phyloP scores from a whole-genome alignment of 2,329 filamentous ascomycete genomes.

The Simplicillium sp. region DNA sequence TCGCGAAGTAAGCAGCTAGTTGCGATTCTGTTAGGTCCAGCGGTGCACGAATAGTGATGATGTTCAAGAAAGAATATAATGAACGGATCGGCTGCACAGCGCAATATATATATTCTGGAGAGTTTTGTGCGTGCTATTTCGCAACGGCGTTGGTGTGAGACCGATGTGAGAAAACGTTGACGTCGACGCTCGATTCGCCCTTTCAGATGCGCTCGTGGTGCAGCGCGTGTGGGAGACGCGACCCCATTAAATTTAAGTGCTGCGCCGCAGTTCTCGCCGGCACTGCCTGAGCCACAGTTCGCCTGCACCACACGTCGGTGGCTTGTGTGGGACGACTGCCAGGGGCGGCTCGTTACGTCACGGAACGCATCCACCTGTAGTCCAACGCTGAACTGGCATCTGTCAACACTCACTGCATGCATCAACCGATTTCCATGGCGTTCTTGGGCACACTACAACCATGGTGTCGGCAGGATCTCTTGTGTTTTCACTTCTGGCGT shows the following conservation, averaged over 20 bases:
- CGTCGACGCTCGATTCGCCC: too few relatives aligned
- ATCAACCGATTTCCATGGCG: background rate
- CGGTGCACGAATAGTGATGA: too few relatives aligned
- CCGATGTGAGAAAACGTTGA: too few relatives aligned
- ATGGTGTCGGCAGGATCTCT: constrained; percentile 64
- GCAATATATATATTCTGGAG: too few relatives aligned
- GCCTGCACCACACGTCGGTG: background rate
- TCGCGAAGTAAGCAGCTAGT: constrained; percentile 4
- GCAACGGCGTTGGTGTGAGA: too few relatives aligned
- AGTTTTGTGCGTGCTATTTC: too few relatives aligned
- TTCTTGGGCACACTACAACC: background rate
- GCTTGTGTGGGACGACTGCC: background rate
- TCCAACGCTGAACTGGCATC: background rate
- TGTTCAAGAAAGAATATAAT: too few relatives aligned
- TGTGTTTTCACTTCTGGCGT: constrained; percentile 64
- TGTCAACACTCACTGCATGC: background rate
- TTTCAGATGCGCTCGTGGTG: background rate
- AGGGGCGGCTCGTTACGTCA: background rate
- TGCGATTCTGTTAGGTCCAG: too few relatives aligned
- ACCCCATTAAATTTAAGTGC: background rate
- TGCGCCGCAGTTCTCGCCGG: background rate
- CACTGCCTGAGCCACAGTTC: background rate
- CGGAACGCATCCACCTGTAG: background rate
- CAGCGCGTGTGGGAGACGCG: background rate
- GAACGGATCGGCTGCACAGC: too few relatives aligned